phyloP scores from a whole-genome alignment of 768 basidiomycete species.

The Amanita phalloides region DNA sequence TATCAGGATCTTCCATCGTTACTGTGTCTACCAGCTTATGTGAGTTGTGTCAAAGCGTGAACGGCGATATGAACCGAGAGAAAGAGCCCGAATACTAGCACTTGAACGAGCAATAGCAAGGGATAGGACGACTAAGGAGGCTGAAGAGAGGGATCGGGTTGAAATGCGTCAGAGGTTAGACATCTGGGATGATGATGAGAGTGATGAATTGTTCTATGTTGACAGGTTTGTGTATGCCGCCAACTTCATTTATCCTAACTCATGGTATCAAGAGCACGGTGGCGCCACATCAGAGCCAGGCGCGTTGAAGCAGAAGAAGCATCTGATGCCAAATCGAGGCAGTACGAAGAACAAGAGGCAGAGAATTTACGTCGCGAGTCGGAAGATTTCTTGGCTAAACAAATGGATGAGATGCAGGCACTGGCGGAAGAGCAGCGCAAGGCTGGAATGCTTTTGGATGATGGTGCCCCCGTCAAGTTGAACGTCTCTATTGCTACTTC shows the following conservation, averaged over 20 bases:
- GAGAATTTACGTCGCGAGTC: constrained; percentile 85
- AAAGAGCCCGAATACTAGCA: constrained; percentile 68
- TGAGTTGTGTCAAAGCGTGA: constrained; percentile 52
- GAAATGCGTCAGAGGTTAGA: constrained; percentile 79
- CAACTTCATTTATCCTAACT: background rate
- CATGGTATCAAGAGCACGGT: constrained; percentile 47
- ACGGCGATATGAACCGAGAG: constrained; percentile 85
- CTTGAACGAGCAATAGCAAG: constrained; percentile 70
- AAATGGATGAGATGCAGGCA: constrained; percentile 94
- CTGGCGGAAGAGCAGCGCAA: constrained; percentile 85
- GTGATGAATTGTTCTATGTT: constrained; percentile 85
- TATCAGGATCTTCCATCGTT: constrained; percentile 10
- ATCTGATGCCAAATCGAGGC: constrained; percentile 74
- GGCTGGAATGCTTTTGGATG: constrained; percentile 83
- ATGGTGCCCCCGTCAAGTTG: constrained; percentile 83
- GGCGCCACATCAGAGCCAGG: constrained; percentile 71
- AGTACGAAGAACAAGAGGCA: constrained; percentile 76
- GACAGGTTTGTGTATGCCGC: constrained; percentile 53
- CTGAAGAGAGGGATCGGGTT: constrained; percentile 67
- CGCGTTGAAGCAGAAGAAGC: constrained; percentile 69
- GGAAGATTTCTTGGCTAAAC: constrained; percentile 85
- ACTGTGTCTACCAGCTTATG: background rate
- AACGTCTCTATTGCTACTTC: constrained; percentile 59
- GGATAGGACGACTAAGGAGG: constrained; percentile 60
- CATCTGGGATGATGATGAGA: constrained; percentile 89